These are phyloP conservation scores for Sclerotinia borealis DNA, from an alignment of 2,329 filamentous ascomycete species.

Conservation along the genomic window DNA sequence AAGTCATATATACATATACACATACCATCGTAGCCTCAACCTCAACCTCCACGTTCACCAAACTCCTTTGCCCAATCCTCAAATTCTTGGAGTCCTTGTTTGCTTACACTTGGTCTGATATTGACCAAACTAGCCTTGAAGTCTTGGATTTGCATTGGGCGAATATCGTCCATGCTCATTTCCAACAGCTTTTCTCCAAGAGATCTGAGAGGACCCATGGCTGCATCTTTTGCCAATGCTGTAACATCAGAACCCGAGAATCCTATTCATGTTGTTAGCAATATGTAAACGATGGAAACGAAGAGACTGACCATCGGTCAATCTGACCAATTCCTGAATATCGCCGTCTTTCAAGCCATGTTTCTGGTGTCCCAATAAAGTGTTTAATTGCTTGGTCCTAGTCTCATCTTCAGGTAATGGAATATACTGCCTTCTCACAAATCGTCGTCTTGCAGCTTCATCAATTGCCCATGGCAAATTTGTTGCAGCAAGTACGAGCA, in stretches of 20 bases:
- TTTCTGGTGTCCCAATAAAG: slow-evolving; percentile 78
- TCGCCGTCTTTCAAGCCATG: slow-evolving; percentile 58
- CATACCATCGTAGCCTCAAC: slow-evolving; percentile 34
- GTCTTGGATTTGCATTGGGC: slow-evolving; percentile 75
- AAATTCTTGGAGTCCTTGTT: slow-evolving; percentile 76
- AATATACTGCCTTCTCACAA: slow-evolving; percentile 93
- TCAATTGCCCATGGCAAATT: slow-evolving; percentile 98
- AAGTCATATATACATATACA: neutral
- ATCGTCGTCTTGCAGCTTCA: slow-evolving; percentile 83
- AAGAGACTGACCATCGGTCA: slow-evolving; percentile 56
- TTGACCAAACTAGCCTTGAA: slow-evolving; percentile 78
- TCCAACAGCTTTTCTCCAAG: slow-evolving; percentile 83
- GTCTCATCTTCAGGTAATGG: slow-evolving; percentile 83
- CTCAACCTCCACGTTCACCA: slow-evolving; percentile 78
- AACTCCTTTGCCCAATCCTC: slow-evolving; percentile 93
- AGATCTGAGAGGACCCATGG: slow-evolving; percentile 90
- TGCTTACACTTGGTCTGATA: slow-evolving; percentile 86
- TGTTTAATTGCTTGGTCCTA: slow-evolving; percentile 70
- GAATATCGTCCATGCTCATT: slow-evolving; percentile 91
- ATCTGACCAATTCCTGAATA: slow-evolving; percentile 63
- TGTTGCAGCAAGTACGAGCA: slow-evolving; percentile 89
- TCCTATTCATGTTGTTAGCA: slow-evolving; percentile 48
- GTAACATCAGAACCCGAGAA: slow-evolving; percentile 98
- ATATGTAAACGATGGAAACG: neutral
- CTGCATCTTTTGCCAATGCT: slow-evolving; percentile 91